Base-by-base conservation (phyloP, 2,329 filamentous ascomycete genomes). In the Fusarium clavum region DNA sequence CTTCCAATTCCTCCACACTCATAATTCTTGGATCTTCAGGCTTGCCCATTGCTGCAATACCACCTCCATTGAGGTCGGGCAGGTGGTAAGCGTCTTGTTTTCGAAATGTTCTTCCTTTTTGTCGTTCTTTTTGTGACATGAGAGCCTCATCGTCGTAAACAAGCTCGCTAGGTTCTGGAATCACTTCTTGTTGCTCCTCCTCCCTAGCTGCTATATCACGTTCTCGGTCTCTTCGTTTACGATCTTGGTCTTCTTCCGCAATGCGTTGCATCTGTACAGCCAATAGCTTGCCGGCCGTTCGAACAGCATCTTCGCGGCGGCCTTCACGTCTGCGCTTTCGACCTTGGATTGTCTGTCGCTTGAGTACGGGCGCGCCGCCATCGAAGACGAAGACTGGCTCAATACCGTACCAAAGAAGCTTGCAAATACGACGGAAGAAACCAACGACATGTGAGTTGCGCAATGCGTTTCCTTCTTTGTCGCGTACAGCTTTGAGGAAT, bases 361-460 rank as follows among this genome's bases (percentile, higher is more conserved):
- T 99, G 69, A 99, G 85, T 5, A 89, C 85, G 1, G 97, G 97
- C 0, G 96, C 97, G 45, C 95, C 96, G 64, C 97, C 96, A 81
- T 99, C 96, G 79, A 99, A 99, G 16, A 99, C 94, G 79, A 99
- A 99, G 46, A 99, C 94, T 0, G 96, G 97, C 69, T 92, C 93
- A 79, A 99, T 97, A 52, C 97, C 96, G 77, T 96, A 95, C 87
- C 95, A 99, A 3, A 99, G 87, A 2, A 99, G 87, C 79, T 99
- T 99, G 87, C 96, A 99, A 79, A 99, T 97, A 65, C 96, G 91
- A 54, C 96, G 93, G 82, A 99, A 99, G 88, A 99, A 99, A 41
- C 97, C 96, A 45, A 99, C 93, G 38, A 99, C 89, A 77, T 99
- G 96, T 30, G 93, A 95, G 83, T 98, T 99, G 70, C 94, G 93